Evolutionary conservation across 129 eudicot genomes (phyloP).

Genomic region (Kitagawia praeruptora): DNA sequence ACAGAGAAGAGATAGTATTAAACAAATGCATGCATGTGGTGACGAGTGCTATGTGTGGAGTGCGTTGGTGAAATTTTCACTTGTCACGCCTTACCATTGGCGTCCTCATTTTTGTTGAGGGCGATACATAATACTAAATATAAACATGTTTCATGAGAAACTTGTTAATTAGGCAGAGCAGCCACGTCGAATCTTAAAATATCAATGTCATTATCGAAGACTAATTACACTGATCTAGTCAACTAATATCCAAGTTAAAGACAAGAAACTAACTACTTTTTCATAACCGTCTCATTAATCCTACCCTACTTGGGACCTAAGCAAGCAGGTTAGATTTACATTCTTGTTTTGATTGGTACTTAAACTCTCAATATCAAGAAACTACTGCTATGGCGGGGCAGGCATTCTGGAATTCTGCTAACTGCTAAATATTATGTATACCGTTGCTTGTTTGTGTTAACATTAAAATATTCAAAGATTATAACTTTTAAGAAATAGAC

Average conservation of each 20-base stretch:
- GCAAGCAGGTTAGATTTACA: not conserved
- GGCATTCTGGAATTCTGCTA: no score
- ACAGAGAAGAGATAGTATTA: not conserved
- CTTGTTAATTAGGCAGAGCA: not conserved
- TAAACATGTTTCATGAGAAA: constrained; percentile 2
- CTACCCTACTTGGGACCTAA: not conserved
- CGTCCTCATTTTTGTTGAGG: not conserved
- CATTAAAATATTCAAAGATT: not conserved
- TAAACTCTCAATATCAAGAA: not conserved
- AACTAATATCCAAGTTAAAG: not conserved
- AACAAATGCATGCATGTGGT: not conserved
- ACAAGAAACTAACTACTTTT: not conserved
- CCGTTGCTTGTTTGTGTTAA: not conserved
- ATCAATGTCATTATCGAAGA: not conserved
- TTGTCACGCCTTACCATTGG: not conserved
- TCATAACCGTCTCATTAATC: not conserved
- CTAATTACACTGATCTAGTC: not conserved
- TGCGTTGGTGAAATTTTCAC: not conserved
- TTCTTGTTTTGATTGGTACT: not conserved
- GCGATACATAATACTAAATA: not conserved
- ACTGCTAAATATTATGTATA: not conserved
- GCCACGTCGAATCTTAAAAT: not conserved
- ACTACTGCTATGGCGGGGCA: not conserved
- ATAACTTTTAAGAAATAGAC: no score
- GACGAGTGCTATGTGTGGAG: not conserved